These are phyloP conservation scores for Phytopythium montanum DNA, from an alignment of 352 stramenopile species.

Conservation along the genomic window DNA sequence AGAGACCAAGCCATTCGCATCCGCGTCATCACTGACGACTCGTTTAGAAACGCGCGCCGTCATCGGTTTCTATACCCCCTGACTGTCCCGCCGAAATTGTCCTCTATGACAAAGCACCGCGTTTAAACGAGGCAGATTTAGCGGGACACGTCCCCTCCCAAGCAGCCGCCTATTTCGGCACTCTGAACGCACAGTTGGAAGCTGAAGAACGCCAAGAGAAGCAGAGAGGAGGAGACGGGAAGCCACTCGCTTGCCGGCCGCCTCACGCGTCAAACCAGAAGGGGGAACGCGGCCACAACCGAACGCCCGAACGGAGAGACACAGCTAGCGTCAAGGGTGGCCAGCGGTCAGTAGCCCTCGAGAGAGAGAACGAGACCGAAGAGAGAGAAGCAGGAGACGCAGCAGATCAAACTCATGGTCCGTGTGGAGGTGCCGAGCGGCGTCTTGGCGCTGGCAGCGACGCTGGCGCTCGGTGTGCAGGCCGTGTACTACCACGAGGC, in stretches of 20 bases:
- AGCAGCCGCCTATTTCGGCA: neutral
- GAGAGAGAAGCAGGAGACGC: neutral
- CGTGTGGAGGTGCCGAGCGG: conserved; percentile 28
- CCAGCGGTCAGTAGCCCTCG: no score
- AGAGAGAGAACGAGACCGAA: neutral
- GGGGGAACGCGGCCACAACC: neutral
- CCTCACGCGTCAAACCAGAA: conserved; percentile 3
- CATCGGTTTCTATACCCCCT: neutral
- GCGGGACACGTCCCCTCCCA: neutral
- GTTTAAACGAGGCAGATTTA: neutral
- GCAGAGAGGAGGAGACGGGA: neutral
- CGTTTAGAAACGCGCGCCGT: conserved; percentile 5
- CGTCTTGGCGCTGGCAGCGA: conserved; percentile 26
- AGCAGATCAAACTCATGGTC: no score
- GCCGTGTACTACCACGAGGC: conserved; percentile 49
- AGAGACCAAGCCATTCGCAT: neutral
- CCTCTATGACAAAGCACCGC: neutral
- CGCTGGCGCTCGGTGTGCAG: conserved; percentile 33
- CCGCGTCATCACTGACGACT: neutral
- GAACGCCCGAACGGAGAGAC: neutral
- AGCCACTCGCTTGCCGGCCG: neutral
- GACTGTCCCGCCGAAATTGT: neutral
- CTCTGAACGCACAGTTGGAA: neutral
- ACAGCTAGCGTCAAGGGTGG: neutral
- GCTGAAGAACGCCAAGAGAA: conserved; percentile 3